Evolutionary conservation across 2,329 filamentous ascomycete species (phyloP).

Genomic region (Paecilomyces dactylethromorphus): DNA sequence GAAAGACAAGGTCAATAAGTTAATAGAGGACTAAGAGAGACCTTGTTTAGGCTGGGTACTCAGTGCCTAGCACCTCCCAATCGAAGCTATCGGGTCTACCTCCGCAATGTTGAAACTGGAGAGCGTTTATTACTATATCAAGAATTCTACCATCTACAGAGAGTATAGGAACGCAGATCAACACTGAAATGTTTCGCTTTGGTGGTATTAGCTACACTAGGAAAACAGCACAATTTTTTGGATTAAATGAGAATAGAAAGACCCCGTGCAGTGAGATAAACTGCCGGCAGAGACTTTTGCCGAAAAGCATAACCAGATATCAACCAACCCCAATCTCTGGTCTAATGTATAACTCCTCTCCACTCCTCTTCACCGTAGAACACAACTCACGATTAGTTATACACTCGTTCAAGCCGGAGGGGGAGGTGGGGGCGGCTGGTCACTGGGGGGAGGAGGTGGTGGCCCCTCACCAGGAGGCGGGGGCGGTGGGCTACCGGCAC

Average conservation of each 20-base stretch:
- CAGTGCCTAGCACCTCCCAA: too few species aligned
- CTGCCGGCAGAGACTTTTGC: background rate
- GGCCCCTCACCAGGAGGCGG: conserved; percentile 37
- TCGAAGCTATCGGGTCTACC: background rate
- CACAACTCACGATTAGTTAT: background rate
- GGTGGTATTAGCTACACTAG: background rate
- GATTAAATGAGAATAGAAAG: background rate
- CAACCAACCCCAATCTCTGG: background rate
- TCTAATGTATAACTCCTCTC: background rate
- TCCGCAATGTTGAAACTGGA: background rate
- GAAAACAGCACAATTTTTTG: background rate
- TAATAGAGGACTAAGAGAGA: too few species aligned
- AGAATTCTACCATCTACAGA: background rate
- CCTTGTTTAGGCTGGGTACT: too few species aligned
- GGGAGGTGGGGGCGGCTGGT: background rate
- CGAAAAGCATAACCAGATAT: background rate
- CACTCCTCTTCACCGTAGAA: background rate
- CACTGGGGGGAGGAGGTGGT: conserved; percentile 26
- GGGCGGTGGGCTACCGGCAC: conserved; percentile 31
- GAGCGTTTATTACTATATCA: background rate
- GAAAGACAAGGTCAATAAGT: too few species aligned
- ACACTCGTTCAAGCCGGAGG: background rate
- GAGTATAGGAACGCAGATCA: background rate
- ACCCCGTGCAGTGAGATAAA: background rate
- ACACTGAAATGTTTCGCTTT: background rate